Base-by-base conservation (phyloP, 2,329 filamentous ascomycete species). In the Didymella keratinophila region DNA sequence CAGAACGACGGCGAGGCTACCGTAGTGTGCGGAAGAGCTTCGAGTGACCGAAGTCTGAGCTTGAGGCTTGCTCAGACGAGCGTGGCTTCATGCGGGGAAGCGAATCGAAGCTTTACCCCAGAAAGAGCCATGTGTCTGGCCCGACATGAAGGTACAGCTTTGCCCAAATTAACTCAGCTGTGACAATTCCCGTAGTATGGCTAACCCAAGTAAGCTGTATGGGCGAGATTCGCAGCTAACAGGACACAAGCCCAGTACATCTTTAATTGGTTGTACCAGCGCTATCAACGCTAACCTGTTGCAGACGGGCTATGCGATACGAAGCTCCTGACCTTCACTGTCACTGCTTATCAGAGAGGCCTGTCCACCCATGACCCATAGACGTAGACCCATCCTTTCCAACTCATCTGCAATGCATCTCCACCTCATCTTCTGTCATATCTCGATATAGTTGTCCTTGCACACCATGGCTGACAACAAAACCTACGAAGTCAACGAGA, bases 101-200 rank as follows among this genome's bases (percentile, higher is more conserved):
- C 44, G 55, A 53, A 45, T 48, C 30, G 44, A 53, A 27, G 30
- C 21, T 16, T 48, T 58, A 41, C 49, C 49, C 49, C 43, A 58
- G 49, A 58, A 27, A 27, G 32, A 36, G n/a, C 32, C 16, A 36
- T 36, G 32, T n/a, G 32, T n/a, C 32, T 36, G 16, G 32, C 32
- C 32, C 16, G n/a, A 3, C 2, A n/a, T 16, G 1, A 36, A 36
- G 32, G 32, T 36, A 36, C 14, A 18, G 32, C 32, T 36, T n/a
- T 36, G 16, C 32, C 32, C 11, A n/a, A 9, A 36, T 3, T n/a
- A n/a, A 16, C 16, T 36, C n/a, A 36, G 32, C 32, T 36, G 32
- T 36, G 16, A n/a, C 6, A 7, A 8, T n/a, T n/a, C 7, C 14
- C 14, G 32, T 36, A 11, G 7, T n/a, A 18, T n/a, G 32, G 32